Percentiles rank a stretch among this genome's conserved stretches.
These are phyloP conservation scores for Akanthomyces muscarius DNA, from an alignment of 2,329 filamentous ascomycete species.

Conservation along the genomic window DNA sequence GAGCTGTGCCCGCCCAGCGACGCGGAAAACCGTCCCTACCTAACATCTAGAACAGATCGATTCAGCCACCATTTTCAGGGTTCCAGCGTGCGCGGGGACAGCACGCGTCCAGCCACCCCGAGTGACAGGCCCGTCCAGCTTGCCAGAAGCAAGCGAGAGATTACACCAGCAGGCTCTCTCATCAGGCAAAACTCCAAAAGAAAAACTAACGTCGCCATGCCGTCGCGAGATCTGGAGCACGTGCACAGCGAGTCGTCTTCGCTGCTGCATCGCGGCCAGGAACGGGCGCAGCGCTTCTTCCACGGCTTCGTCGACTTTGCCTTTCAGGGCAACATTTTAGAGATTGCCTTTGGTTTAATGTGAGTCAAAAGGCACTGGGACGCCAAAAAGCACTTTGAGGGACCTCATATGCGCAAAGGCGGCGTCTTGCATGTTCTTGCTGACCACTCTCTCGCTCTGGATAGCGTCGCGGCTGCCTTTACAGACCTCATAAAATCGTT, in stretches of 20 bases:
- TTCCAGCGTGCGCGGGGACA: not conserved
- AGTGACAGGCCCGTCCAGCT: not conserved
- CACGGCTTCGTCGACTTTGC: constrained; percentile 69
- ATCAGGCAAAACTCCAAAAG: not conserved
- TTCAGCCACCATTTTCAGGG: constrained; percentile 2
- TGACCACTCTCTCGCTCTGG: not conserved
- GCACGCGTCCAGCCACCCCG: not conserved
- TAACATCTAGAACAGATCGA: not conserved
- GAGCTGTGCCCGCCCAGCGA: not conserved
- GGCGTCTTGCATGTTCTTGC: not conserved
- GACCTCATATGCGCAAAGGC: not conserved
- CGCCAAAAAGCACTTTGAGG: too few relatives aligned
- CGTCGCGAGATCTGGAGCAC: constrained; percentile 35
- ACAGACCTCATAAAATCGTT: constrained; percentile 69
- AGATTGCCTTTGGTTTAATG: constrained; percentile 74
- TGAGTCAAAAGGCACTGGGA: constrained; percentile 30
- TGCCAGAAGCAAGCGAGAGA: not conserved
- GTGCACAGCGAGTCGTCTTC: constrained; percentile 30
- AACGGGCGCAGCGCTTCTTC: constrained; percentile 49
- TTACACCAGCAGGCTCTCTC: not conserved
- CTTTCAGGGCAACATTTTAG: constrained; percentile 68
- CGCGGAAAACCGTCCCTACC: not conserved
- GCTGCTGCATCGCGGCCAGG: constrained; percentile 45
- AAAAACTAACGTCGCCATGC: constrained; percentile 22
- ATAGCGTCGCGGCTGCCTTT: constrained; percentile 65